phyloP scores from a whole-genome alignment of 2,329 filamentous ascomycete genomes.

The Biscogniauxia marginata region DNA sequence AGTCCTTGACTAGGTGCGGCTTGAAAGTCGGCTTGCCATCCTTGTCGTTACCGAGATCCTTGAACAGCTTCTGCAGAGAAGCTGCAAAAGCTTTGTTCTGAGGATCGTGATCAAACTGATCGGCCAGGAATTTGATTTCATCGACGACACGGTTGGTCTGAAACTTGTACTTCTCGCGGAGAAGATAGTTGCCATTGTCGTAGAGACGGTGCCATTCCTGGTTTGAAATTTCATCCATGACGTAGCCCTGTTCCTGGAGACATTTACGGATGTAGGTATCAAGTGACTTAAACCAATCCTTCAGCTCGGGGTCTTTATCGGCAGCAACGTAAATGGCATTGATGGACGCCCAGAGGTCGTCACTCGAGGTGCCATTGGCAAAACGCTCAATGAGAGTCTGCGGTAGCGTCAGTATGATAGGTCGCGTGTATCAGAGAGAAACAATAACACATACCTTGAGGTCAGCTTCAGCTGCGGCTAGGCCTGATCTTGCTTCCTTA shows the following conservation, averaged over 20 bases:
- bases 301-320: constrained; percentile 81
- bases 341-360: constrained; percentile 83
- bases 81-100: constrained; percentile 80
- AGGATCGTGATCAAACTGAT: constrained; percentile 85
- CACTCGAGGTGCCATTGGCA: constrained; percentile 87
- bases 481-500: constrained; percentile 67
- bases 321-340: constrained; percentile 84
- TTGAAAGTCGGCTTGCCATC: constrained; percentile 88
- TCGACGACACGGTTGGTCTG: constrained; percentile 86
- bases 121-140: constrained; percentile 83
- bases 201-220: constrained; percentile 82
- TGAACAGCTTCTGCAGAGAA: constrained; percentile 81
- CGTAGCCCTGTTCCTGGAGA: constrained; percentile 85
- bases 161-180: constrained; percentile 81
- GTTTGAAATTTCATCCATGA: constrained; percentile 78
- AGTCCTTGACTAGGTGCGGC: constrained; percentile 84
- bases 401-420: constrained; percentile 39
- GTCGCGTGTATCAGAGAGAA: background rate
- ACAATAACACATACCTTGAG: constrained; percentile 56
- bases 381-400: constrained; percentile 90
- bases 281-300: constrained; percentile 81
- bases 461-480: constrained; percentile 74
- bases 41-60: constrained; percentile 80
- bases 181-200: constrained; percentile 80
- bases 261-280: constrained; percentile 78